Conservation (phyloP, 2,329 filamentous ascomycete genomes). For the Zymoseptoria passerinii region DNA sequence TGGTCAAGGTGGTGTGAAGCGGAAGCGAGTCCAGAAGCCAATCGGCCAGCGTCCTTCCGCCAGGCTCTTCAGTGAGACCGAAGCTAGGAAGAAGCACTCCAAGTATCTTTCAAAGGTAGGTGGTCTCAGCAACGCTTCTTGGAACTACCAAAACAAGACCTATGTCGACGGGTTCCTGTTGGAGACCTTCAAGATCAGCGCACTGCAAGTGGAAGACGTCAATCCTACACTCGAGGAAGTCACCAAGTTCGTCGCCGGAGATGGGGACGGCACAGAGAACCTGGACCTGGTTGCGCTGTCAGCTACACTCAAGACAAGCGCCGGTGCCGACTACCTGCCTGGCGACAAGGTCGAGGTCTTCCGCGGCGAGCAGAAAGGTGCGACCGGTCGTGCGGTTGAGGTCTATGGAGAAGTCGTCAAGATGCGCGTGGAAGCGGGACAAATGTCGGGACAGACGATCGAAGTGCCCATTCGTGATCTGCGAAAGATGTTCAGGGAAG, state of each 20-base stretch:
- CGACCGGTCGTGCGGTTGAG: slow-evolving; percentile 74
- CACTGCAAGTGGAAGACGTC: slow-evolving; percentile 77
- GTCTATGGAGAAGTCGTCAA: slow-evolving; percentile 90
- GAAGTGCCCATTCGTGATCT: slow-evolving; percentile 88
- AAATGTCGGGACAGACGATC: slow-evolving; percentile 72
- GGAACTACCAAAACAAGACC: slow-evolving; percentile 77
- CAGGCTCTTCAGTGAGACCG: slow-evolving; percentile 82
- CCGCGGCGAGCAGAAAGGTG: slow-evolving; percentile 86
- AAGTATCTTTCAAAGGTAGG: slow-evolving; percentile 44
- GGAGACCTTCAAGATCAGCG: slow-evolving; percentile 86
- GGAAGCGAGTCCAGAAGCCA: slow-evolving; percentile 54
- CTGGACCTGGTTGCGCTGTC: slow-evolving; percentile 86
- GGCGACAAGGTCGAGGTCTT: slow-evolving; percentile 97
- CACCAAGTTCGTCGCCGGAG: slow-evolving; percentile 81
- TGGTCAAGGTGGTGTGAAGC: slow-evolving; percentile 49
- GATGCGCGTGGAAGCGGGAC: slow-evolving; percentile 73
- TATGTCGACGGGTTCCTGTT: slow-evolving; percentile 90
- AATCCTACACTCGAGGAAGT: slow-evolving; percentile 92
- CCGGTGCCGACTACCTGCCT: slow-evolving; percentile 74
- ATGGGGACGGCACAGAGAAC: slow-evolving; percentile 87
- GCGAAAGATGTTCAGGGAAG: slow-evolving; percentile 83
- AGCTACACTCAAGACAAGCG: slow-evolving; percentile 77
- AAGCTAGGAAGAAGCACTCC: slow-evolving; percentile 81
- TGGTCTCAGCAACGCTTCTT: slow-evolving; percentile 57
- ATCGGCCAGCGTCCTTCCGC: slow-evolving; percentile 67